Percentiles rank a stretch among this genome's conserved stretches.
Conservation (phyloP, 148 eudicot genomes). For the Linanthus parryae region DNA sequence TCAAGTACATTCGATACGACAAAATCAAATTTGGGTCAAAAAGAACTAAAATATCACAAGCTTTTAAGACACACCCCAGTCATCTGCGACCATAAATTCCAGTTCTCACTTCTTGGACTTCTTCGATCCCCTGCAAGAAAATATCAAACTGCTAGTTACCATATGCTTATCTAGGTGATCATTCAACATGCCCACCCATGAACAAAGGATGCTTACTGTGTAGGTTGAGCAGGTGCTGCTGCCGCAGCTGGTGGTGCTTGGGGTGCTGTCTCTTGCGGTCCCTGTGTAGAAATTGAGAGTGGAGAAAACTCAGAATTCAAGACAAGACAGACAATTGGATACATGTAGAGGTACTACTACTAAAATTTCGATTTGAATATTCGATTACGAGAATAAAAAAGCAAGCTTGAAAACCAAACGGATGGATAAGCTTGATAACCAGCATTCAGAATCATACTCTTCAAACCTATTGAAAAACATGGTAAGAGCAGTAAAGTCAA, state of each 20-base stretch:
- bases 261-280: slow-evolving; percentile 52
- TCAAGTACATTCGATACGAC: no score
- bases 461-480: not conserved
- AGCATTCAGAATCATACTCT: not conserved
- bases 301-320: not conserved
- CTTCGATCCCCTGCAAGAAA: slow-evolving; percentile 13
- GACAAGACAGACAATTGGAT: not conserved
- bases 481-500: not conserved
- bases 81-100: no score
- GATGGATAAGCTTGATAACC: not conserved
- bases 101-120: slow-evolving; percentile 21
- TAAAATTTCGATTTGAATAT: not conserved
- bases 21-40: no score
- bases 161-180: not conserved
- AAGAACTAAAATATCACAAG: no score
- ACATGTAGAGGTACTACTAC: not conserved
- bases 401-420: not conserved
- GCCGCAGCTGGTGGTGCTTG: slow-evolving; percentile 32
- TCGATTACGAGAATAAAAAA: not conserved
- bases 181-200: not conserved
- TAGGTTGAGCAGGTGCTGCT: slow-evolving; percentile 38
- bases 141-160: not conserved
- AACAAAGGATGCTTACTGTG: slow-evolving; percentile 28
- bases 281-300: slow-evolving; percentile 22
- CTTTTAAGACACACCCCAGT: no score